Evolutionary conservation across 441 rosid genomes (phyloP), one percentile per base, ranked within the genome.

Genomic region (Adansonia gregorii): DNA sequence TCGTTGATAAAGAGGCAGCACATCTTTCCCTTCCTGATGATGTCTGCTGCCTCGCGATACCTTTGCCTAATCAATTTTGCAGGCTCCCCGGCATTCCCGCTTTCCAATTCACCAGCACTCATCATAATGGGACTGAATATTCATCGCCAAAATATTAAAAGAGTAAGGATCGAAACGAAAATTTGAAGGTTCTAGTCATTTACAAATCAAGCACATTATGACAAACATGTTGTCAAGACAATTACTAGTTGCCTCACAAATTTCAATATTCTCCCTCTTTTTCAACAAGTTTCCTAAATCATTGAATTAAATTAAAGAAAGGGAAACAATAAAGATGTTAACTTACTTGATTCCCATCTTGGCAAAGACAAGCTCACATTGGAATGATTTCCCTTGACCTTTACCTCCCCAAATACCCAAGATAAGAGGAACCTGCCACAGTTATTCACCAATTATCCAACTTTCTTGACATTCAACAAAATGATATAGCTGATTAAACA

Each of bases 61-160:
- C 99, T 92, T 66, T 94, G 99, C 78, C 99, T 88, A 87, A 96
- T 92, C 22, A 96, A 86, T 82, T 94, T 96, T 0, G 99, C 97
- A 0, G 99, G 99, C 78, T 94, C 98, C 77, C 99, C 97, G 0
- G 98, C 98, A 78, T 93, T 94, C 20, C 98, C 99, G 17, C 99
- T 96, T 83, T 96, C 99, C 79, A 95, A 70, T 81, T 95, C 99
- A 90, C 99, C 97, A n/a, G 99, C 99, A 84, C 99, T 96, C 99
- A 96, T 96, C 99, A 94, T 90, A 76, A 94, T 94, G n/a, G 99
- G 99, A 88, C 97, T 96, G 88, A 79, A 80, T 10, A 17, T 17
- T 70, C 46, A 46, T 56, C 0, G 19, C 48, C 56, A 48, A 17
- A 54, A 43, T 46, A 66, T 52, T 20, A 6, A 35, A 39, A 20